Evolutionary conservation across 805 yeast species (phyloP).

Genomic region (Danielozyma ontarioensis): DNA sequence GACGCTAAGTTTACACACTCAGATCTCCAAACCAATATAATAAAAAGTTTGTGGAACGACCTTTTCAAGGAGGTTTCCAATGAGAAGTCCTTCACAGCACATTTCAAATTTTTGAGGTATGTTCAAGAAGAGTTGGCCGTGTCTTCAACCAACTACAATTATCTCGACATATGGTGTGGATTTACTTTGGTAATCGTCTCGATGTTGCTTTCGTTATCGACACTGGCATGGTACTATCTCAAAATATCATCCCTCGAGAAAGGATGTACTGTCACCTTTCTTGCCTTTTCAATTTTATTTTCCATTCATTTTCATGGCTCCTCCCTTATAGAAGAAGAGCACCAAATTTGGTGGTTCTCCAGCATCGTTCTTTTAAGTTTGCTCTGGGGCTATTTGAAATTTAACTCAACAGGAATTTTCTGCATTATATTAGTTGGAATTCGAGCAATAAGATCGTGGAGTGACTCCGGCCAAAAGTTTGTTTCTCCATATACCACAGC

Average conservation of each 20-base stretch:
- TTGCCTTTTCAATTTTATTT: too few species aligned
- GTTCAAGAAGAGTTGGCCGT: conserved; percentile 50
- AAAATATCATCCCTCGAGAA: conserved; percentile 2
- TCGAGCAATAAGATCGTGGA: conserved; percentile 76
- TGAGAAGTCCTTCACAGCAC: conserved; percentile 10
- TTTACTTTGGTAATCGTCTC: conserved; percentile 8
- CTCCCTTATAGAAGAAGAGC: conserved; percentile 85
- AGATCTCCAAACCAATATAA: conserved; percentile 3
- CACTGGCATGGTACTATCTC: conserved; percentile 8
- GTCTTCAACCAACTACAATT: conserved; percentile 71
- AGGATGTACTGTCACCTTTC: too few species aligned
- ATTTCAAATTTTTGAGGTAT: conserved; percentile 33
- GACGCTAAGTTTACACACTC: conserved; percentile 34
- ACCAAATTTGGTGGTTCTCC: conserved; percentile 86
- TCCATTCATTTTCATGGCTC: conserved; percentile 79
- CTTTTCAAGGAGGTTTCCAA: conserved; percentile 3
- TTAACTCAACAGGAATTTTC: conserved; percentile 2
- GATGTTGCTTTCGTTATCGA: conserved; percentile 2
- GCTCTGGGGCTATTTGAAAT: conserved; percentile 5
- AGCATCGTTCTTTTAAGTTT: conserved; percentile 11
- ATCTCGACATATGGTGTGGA: conserved; percentile 38
- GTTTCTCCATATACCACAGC: conserved; percentile 37
- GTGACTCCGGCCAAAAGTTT: conserved; percentile 83
- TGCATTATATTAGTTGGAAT: conserved; percentile 27
- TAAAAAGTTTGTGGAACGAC: conserved; percentile 2